Percentiles rank a stretch among this genome's conserved stretches.
Evolutionary conservation across 2,329 filamentous ascomycete genomes (phyloP).

Genomic region (Herpotrichia juniperi): DNA sequence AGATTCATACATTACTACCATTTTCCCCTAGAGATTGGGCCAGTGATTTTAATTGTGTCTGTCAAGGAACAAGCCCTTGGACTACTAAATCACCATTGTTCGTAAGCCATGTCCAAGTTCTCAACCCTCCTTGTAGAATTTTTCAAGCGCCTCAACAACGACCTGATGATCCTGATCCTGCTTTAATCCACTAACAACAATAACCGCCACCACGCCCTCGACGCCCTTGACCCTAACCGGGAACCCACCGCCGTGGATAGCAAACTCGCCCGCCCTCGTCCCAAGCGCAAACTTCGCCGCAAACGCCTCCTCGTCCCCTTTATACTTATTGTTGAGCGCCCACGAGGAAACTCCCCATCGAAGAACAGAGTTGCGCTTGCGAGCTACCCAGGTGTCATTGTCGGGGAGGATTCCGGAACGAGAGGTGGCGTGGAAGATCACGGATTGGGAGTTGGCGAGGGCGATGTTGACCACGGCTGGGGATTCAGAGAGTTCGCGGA

Average conservation of each 20-base stretch:
- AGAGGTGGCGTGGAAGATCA: conserved; percentile 73
- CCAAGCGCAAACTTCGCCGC: conserved; percentile 66
- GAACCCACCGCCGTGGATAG: conserved; percentile 78
- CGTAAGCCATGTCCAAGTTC: conserved; percentile 19
- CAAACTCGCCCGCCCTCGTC: conserved; percentile 63
- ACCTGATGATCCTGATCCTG: conserved; percentile 81
- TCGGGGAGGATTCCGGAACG: conserved; percentile 71
- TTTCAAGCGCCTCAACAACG: conserved; percentile 62
- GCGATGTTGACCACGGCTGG: conserved; percentile 69
- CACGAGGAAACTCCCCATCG: conserved; percentile 73
- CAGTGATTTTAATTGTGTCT: no score
- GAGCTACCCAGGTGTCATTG: conserved; percentile 67
- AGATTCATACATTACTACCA: no score
- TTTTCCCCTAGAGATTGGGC: no score
- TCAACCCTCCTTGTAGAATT: conserved; percentile 41
- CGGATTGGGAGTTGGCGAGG: conserved; percentile 60
- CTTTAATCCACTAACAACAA: conserved; percentile 78
- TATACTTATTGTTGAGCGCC: conserved; percentile 72
- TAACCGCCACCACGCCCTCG: conserved; percentile 74
- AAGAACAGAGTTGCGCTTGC: conserved; percentile 76
- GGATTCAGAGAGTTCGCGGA: conserved; percentile 60
- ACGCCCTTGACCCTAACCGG: conserved; percentile 73
- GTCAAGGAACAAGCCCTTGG: neutral
- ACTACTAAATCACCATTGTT: no score
- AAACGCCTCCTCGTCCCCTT: conserved; percentile 69